A percentile compares a stretch with the other conserved stretches of the same genome.
Evolutionary conservation across 2,329 filamentous ascomycete species (phyloP).

Genomic region (Trichoderma gracile): DNA sequence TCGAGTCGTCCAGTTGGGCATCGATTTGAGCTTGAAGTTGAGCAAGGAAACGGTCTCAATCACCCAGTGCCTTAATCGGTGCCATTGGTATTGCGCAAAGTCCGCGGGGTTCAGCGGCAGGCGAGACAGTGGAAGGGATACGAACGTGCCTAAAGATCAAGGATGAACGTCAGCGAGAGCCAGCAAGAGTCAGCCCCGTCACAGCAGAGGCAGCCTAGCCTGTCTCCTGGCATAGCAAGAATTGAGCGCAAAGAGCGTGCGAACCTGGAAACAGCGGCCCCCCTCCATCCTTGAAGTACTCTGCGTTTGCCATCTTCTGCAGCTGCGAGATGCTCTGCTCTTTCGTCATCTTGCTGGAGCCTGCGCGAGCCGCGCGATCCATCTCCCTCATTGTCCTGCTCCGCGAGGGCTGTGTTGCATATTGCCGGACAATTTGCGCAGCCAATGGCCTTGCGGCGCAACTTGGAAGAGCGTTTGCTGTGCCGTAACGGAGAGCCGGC

Average conservation of each 20-base stretch:
- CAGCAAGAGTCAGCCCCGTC: neutral
- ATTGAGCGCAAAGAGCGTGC: neutral
- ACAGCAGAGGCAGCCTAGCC: neutral
- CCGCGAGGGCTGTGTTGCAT: slow-evolving; percentile 33
- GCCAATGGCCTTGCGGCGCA: slow-evolving; percentile 30
- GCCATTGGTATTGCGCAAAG: slow-evolving; percentile 43
- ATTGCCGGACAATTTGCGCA: slow-evolving; percentile 32
- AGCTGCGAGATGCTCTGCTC: slow-evolving; percentile 38
- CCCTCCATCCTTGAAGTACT: slow-evolving; percentile 39
- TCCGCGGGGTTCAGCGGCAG: slow-evolving; percentile 35
- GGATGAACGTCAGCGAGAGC: neutral
- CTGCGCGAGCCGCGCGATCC: slow-evolving; percentile 31
- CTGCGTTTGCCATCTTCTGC: slow-evolving; percentile 37
- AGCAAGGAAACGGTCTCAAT: slow-evolving; percentile 40
- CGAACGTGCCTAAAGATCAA: slow-evolving; percentile 49
- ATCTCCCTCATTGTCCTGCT: slow-evolving; percentile 36
- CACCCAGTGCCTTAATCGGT: slow-evolving; percentile 40
- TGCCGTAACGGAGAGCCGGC: slow-evolving; percentile 30
- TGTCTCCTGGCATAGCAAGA: too few species aligned
- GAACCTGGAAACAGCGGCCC: slow-evolving; percentile 41
- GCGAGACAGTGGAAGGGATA: slow-evolving; percentile 45
- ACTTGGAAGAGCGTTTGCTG: slow-evolving; percentile 27
- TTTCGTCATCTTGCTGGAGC: slow-evolving; percentile 32
- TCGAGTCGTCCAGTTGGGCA: slow-evolving; percentile 44
- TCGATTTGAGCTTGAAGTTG: slow-evolving; percentile 48